Evolutionary conservation across 1,284 basidiomycete species (phyloP), one percentile per base, ranked within the genome.

Genomic region (Termitomyces sp.): DNA sequence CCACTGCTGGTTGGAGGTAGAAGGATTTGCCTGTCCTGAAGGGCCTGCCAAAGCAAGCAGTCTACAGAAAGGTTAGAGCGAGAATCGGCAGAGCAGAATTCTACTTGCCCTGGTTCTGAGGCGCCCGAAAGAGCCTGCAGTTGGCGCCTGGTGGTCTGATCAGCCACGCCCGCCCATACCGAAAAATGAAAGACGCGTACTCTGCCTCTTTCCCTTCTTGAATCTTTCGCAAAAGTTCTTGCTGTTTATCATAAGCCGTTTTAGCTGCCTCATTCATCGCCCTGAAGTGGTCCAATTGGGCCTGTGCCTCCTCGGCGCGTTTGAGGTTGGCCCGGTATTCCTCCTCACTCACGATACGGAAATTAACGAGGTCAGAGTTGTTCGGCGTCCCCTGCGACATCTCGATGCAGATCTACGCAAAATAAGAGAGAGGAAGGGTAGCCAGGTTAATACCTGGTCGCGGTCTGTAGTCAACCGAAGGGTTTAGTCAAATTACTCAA

Each of bases 131-230:
- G 34, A 28, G 49, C 42, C 35, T 48, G 45, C 13, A 57, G 50
- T 35, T 57, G 44, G 8, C 35, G 48, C 38, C 57, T 58, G 34
- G 7, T 35, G 30, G 33, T 49, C 24, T 14, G 11, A 47, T 56
- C n/a, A 54, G 47, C 14, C 8, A 45, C 13, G 16, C 4, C n/a
- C 13, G 16, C 4, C n/a, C 26, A 44, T 24, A n/a, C 19, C 26
- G 10, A 31, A 11, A 10, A 28, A 34, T 28, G 43, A 16, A 44
- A 28, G 33, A 55, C 41, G 60, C 69, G 31, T 51, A 74, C 72
- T 59, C 61, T 34, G 72, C 72, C 46, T 65, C 56, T 37, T 67
- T 64, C 10, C 77, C 77, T 47, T 69, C 71, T 50, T 65, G 62
- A 11, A 73, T 60, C 45, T 63, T 68, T 33, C 56, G 56, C 31